These are phyloP conservation scores for Candida dajiaensis DNA, from an alignment of 805 yeast species.

Conservation along the genomic window DNA sequence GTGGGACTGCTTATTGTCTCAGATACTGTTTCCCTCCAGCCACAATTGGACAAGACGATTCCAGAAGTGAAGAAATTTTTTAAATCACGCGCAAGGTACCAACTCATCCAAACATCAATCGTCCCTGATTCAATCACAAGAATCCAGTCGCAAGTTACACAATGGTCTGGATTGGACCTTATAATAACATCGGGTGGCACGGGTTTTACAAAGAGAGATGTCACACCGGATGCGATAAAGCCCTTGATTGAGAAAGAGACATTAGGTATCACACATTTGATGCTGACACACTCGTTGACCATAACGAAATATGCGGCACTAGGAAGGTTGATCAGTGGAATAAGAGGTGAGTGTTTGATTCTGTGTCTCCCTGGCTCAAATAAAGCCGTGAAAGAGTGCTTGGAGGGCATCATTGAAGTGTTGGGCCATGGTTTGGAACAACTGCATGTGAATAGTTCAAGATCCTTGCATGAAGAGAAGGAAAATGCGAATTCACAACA, in stretches of 20 bases:
- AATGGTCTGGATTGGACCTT: conserved; percentile 25
- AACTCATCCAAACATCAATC: conserved; percentile 14
- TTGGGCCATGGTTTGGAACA: conserved; percentile 41
- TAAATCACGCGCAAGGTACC: conserved; percentile 2
- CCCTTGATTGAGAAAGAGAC: conserved; percentile 39
- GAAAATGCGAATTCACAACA: too few species aligned
- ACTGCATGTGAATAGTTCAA: conserved; percentile 28
- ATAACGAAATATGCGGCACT: conserved; percentile 43
- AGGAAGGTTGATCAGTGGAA: conserved; percentile 47
- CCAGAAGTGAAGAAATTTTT: conserved; percentile 1
- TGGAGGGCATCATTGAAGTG: conserved; percentile 31
- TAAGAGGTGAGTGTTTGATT: conserved; percentile 30
- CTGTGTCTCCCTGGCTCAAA: conserved; percentile 50
- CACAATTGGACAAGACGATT: conserved; percentile 2
- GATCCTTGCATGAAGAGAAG: conserved; percentile 32
- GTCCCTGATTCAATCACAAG: conserved; percentile 32
- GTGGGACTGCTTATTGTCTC: conserved; percentile 6
- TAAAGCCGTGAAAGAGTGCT: conserved; percentile 40
- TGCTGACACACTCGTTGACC: conserved; percentile 37
- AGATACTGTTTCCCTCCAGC: background rate
- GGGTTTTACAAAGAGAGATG: conserved; percentile 40
- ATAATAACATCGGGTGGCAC: conserved; percentile 50
- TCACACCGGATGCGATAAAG: conserved; percentile 45
- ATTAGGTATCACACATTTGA: conserved; percentile 43
- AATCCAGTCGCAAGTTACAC: conserved; percentile 17